Base-by-base conservation (phyloP, 371 early-diverging fungal genomes). In the Mortierella sp. region DNA sequence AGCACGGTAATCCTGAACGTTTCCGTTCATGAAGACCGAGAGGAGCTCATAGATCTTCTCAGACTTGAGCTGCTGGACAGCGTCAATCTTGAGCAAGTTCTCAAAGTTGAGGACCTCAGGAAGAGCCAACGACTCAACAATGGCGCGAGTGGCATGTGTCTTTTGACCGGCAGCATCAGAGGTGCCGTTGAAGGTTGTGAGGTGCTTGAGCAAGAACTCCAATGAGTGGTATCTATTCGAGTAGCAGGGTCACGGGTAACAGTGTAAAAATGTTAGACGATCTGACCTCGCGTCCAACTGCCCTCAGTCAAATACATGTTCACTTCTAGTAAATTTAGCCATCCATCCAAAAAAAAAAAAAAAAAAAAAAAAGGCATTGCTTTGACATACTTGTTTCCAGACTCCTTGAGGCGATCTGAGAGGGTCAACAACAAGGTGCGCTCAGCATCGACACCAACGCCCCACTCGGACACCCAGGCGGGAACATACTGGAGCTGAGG, bases 21-120 rank as follows among this genome's bases (percentile, higher is more conserved):
- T 87, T 57, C 92, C 91, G 59, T 87, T 86, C 75, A 95, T 80
- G 74, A 97, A 94, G 29, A 94, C 85, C 44, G 94, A 85, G 37
- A 95, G 82, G 58, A 98, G 85, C 25, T 86, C 88, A 56, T 88
- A 90, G 43, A 90, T 86, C 53, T 61, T 64, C 60, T 85, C 83
- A 43, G 83, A 79, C 80, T 89, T 90, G 53, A 96, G 84, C 23
- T 87, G 83, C 83, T 93, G 94, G 52, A 97, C 85, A 25, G 94
- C 86, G 12, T 71, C 71, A 57, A 96, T 86, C 66, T 88, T 84
- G 74, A 88, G 80, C 74, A 97, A 81, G 57, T 93, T 91, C 67
- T 95, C 95, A 77, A 96, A 93, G 61, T 91, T 91, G 80, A 93
- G 91, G 53, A 92, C 91, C 57, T 89, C 86, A n/a, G 91, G 87